phyloP scores from a whole-genome alignment of 1,284 basidiomycete species.

The Fomitopsis pinicola region DNA sequence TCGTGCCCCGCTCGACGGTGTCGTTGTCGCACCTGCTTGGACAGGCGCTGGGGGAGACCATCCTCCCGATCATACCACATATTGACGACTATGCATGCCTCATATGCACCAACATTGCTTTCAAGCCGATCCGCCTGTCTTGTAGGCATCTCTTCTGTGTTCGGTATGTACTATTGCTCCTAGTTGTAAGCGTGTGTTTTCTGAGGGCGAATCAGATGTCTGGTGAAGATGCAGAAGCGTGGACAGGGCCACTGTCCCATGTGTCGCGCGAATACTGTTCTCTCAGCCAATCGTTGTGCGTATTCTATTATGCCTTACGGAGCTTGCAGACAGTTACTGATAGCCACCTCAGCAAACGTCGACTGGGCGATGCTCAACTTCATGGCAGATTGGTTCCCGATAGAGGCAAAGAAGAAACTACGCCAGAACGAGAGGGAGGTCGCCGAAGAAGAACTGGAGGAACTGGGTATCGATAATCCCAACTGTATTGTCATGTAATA shows the following conservation, averaged over 20 bases:
- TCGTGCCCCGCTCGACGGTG: slow-evolving; percentile 24
- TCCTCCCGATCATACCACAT: slow-evolving; percentile 81
- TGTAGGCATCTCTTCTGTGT: slow-evolving; percentile 95
- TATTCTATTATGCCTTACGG: slow-evolving; percentile 10
- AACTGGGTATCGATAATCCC: slow-evolving; percentile 49
- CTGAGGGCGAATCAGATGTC: slow-evolving; percentile 44
- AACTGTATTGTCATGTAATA: slow-evolving; percentile 28
- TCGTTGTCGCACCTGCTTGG: slow-evolving; percentile 79
- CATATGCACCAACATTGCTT: slow-evolving; percentile 82
- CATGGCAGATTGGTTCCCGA: slow-evolving; percentile 91
- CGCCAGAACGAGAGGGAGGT: slow-evolving; percentile 78
- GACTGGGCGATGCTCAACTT: slow-evolving; percentile 82
- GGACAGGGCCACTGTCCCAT: slow-evolving; percentile 82
- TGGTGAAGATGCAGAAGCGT: slow-evolving; percentile 93
- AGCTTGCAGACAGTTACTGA: background rate
- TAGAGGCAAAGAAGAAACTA: slow-evolving; percentile 77
- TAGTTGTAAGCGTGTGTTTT: background rate
- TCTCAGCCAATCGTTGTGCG: slow-evolving; percentile 73
- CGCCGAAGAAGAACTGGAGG: slow-evolving; percentile 64
- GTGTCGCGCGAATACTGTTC: slow-evolving; percentile 76
- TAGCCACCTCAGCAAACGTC: slow-evolving; percentile 57
- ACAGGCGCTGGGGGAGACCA: slow-evolving; percentile 79
- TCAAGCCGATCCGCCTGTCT: slow-evolving; percentile 81
- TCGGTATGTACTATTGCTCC: slow-evolving; percentile 32
- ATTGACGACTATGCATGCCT: slow-evolving; percentile 77